These are phyloP conservation scores for Magnolia kwangsiensis DNA, from an alignment of 164 flowering plant genomes.

Conservation along the genomic window DNA sequence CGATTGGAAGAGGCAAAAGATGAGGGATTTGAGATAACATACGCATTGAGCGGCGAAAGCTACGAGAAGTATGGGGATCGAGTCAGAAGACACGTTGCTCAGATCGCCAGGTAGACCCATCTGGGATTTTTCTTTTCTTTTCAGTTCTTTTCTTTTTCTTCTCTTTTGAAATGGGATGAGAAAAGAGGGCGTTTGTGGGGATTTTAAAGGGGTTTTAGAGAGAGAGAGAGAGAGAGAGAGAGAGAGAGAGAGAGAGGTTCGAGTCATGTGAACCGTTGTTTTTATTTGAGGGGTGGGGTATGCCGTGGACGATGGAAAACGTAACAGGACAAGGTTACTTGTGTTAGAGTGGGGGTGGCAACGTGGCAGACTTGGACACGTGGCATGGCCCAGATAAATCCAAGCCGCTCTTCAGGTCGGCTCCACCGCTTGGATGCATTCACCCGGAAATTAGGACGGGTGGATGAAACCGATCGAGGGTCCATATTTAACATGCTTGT, in stretches of 20 bases:
- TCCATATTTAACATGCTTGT: no score
- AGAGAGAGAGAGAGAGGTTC: neutral
- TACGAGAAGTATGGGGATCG: constrained; percentile 50
- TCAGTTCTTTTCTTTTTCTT: neutral
- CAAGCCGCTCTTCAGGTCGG: no score
- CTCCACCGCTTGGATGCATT: no score
- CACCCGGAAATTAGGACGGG: no score
- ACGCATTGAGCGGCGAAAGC: constrained; percentile 48
- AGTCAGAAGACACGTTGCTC: constrained; percentile 64
- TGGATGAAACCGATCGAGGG: no score
- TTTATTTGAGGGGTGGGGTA: neutral
- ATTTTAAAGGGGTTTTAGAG: no score
- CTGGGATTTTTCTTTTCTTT: neutral
- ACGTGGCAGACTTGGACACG: no score
- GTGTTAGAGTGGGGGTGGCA: neutral
- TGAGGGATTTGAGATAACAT: constrained; percentile 30
- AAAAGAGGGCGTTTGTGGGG: neutral
- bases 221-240: neutral
- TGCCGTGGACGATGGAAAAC: neutral
- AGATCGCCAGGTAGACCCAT: constrained; percentile 71
- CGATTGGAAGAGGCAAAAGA: constrained; percentile 20
- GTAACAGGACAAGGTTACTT: neutral
- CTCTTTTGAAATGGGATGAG: neutral
- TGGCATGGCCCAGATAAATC: no score
- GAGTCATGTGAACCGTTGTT: neutral